phyloP scores from a whole-genome alignment of 352 stramenopile species.

The Lagenidium giganteum region DNA sequence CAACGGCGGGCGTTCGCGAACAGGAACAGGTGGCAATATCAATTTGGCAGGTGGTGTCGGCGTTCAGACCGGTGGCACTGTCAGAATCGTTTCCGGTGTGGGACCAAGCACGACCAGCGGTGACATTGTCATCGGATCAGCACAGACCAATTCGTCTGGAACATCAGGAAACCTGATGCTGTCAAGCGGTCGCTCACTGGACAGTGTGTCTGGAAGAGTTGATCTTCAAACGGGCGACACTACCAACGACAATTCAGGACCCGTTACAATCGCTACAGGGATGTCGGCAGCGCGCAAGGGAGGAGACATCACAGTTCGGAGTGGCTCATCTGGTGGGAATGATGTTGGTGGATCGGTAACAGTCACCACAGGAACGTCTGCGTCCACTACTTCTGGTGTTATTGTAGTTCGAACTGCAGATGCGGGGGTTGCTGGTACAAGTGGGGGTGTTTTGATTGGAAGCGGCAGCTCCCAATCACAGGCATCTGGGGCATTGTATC shows the following conservation, averaged over 20 bases:
- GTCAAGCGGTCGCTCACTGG: constrained; percentile 18
- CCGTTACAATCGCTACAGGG: constrained; percentile 25
- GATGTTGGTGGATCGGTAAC: constrained; percentile 36
- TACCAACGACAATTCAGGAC: constrained; percentile 17
- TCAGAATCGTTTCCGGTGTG: constrained; percentile 35
- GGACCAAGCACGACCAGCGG: constrained; percentile 41
- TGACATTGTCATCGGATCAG: constrained; percentile 32
- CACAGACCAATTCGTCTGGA: constrained; percentile 7
- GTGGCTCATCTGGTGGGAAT: constrained; percentile 28
- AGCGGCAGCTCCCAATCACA: constrained; percentile 36
- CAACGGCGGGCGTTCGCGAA: constrained; percentile 50
- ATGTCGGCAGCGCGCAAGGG: constrained; percentile 26
- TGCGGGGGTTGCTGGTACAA: constrained; percentile 26
- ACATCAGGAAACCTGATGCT: constrained; percentile 26
- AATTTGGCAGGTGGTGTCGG: constrained; percentile 36
- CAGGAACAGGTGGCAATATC: constrained; percentile 60
- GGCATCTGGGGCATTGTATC: constrained; percentile 32
- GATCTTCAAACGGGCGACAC: constrained; percentile 35
- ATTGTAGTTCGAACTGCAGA: constrained; percentile 34
- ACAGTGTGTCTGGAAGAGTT: constrained; percentile 29
- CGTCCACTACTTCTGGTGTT: constrained; percentile 33
- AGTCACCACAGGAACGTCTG: constrained; percentile 36
- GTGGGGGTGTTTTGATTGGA: constrained; percentile 41
- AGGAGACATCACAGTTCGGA: constrained; percentile 25
- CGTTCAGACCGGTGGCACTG: constrained; percentile 40